Evolutionary conservation across 768 basidiomycete species (phyloP).

Genomic region (Leucocoprinus sp.): DNA sequence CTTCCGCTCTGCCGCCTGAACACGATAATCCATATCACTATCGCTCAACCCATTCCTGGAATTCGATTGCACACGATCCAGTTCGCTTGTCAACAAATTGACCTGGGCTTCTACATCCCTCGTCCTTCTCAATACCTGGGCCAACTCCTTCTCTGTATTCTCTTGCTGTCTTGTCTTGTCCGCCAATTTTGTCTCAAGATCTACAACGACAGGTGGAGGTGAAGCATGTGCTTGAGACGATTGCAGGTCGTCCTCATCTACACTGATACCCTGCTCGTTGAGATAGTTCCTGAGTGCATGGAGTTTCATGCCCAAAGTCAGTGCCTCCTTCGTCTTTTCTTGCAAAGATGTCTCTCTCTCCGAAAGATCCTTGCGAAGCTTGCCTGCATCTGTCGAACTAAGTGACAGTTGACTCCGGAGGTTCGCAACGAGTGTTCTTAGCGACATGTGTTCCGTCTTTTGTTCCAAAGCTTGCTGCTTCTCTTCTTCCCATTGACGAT

Average conservation of each 20-base stretch:
- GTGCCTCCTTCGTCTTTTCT: slow-evolving; percentile 55
- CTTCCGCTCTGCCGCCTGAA: slow-evolving; percentile 65
- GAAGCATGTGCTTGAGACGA: slow-evolving; percentile 31
- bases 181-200: slow-evolving; percentile 71
- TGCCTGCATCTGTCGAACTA: slow-evolving; percentile 60
- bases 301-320: slow-evolving; percentile 66
- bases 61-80: slow-evolving; percentile 53
- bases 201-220: slow-evolving; percentile 42
- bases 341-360: slow-evolving; percentile 57
- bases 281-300: slow-evolving; percentile 80
- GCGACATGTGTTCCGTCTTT: slow-evolving; percentile 52
- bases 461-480: slow-evolving; percentile 54
- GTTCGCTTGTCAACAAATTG: slow-evolving; percentile 51
- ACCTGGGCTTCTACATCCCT: slow-evolving; percentile 71
- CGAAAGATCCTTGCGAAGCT: slow-evolving; percentile 59
- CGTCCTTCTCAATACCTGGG: slow-evolving; percentile 53
- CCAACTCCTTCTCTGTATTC: slow-evolving; percentile 67
- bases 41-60: slow-evolving; percentile 13
- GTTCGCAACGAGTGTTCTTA: slow-evolving; percentile 68
- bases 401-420: slow-evolving; percentile 67
- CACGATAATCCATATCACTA: slow-evolving; percentile 28
- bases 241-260: slow-evolving; percentile 62
- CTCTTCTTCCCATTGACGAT: slow-evolving; percentile 59
- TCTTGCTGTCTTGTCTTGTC: slow-evolving; percentile 70
- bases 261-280: slow-evolving; percentile 76